phyloP scores from a whole-genome alignment of 2,329 filamentous ascomycete species.

The Blastomyces gilchristii region DNA sequence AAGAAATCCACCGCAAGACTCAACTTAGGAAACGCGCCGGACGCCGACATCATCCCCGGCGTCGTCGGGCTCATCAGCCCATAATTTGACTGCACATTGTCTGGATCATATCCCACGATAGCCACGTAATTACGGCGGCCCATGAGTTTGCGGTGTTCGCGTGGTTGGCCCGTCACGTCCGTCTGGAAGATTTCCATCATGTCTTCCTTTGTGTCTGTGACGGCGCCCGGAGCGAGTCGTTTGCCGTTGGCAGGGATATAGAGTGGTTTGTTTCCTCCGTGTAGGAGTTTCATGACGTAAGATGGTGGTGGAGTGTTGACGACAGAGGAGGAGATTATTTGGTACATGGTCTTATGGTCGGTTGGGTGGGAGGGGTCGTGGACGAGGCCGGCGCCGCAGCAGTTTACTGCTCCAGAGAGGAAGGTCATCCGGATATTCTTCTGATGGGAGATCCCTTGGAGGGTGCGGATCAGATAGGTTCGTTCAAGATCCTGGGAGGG shows the following conservation, averaged over 20 bases:
- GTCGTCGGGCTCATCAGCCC: constrained; percentile 23
- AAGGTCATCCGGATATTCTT: constrained; percentile 97
- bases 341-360: constrained; percentile 99
- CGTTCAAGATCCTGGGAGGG: constrained; percentile 65
- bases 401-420: constrained; percentile 80
- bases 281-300: constrained; percentile 88
- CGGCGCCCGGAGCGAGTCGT: constrained; percentile 51
- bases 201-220: constrained; percentile 92
- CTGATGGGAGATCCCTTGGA: constrained; percentile 90
- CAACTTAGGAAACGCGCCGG: constrained; percentile 46
- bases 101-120: constrained; percentile 88
- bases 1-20: constrained; percentile 94
- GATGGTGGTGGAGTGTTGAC: constrained; percentile 76
- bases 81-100: constrained; percentile 49
- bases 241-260: constrained; percentile 88
- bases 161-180: constrained; percentile 71
- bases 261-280: constrained; percentile 73
- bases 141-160: constrained; percentile 89
- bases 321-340: constrained; percentile 85
- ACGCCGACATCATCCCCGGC: constrained; percentile 17
- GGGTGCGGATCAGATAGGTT: constrained; percentile 88
- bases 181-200: constrained; percentile 99
- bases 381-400: constrained; percentile 81
- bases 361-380: constrained; percentile 85
- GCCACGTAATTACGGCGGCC: constrained; percentile 84